Base-by-base conservation (phyloP, 2,329 filamentous ascomycete species). In the Trichoderma harzianum region DNA sequence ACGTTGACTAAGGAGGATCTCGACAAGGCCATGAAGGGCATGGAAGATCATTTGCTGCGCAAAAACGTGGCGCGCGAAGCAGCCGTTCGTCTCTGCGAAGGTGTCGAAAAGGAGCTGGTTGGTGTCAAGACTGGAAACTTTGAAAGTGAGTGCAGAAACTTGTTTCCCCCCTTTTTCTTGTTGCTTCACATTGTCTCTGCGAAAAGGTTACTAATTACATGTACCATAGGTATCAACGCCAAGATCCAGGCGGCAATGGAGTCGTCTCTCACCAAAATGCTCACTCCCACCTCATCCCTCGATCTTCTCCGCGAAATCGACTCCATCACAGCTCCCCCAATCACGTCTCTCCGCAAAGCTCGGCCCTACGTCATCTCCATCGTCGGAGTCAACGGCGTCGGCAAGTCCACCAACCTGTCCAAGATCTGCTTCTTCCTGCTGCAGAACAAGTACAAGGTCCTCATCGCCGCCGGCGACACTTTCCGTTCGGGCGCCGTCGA, bases 401-500 rank as follows among this genome's bases (percentile, higher is more conserved):
- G 96, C 79, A 99, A 99, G 84, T 98, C 95, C 18, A 99, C 96
- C 67, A 98, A 98, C 80, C 87, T 99, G 47, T 95, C 93, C 81
- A 99, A 99, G 83, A 97, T 99, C 76, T 97, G 95, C 82, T 99
- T 96, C 84, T 99, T 99, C 84, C 86, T 99, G 47, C 86, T 99
- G 36, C 95, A 99, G 82, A 99, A 99, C 85, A 95, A 97, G 80
- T 97, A 97, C 85, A 93, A 93, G 78, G 94, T 99, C 18, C 88
- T 99, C 71, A 93, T 99, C 75, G 95, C 94, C 16, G 95, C 96
- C 11, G 96, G 93, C 76, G 95, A 99, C 81, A 99, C 96, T 3
- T 99, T 99, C 87, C 92, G 96, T 75, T 97, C 94, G 11, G 96
- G 96, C 39, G 96, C 96, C 51, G 97, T 99, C 67, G 96, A 99